Evolutionary conservation across 1,139 yeast genomes (phyloP).

Genomic region (Yamadazyma epiphylla): DNA sequence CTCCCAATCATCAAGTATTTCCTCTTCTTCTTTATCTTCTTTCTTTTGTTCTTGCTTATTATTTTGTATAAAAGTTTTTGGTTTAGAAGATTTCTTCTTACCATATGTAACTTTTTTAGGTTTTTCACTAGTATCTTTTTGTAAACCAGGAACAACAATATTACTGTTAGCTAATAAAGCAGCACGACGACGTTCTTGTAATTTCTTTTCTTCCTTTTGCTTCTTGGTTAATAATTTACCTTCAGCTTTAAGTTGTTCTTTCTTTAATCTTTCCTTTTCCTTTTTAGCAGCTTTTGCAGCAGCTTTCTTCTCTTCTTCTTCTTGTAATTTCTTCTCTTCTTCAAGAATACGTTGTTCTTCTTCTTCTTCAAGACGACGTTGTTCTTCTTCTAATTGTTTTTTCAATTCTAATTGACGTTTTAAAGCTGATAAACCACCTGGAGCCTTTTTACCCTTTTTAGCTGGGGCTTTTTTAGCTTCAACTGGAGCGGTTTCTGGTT

Average conservation of each 20-base stretch:
- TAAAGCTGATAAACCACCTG: conserved; percentile 78
- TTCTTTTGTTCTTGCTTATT: conserved; percentile 15
- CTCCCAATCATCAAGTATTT: conserved; percentile 64
- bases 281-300: conserved; percentile 71
- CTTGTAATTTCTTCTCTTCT: conserved; percentile 56
- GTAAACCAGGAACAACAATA: conserved; percentile 72
- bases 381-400: conserved; percentile 78
- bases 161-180: conserved; percentile 75
- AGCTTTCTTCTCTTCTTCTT: conserved; percentile 65
- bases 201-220: conserved; percentile 88
- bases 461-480: conserved; percentile 32
- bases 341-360: conserved; percentile 63
- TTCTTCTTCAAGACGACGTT: conserved; percentile 59
- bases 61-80: conserved; percentile 30
- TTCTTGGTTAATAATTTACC: conserved; percentile 66
- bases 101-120: conserved; percentile 75
- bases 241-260: conserved; percentile 35
- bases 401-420: conserved; percentile 82
- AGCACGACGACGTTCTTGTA: conserved; percentile 85
- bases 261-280: conserved; percentile 79
- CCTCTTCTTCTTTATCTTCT: conserved; percentile 46
- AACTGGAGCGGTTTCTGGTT: conserved; percentile 29
- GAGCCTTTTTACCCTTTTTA: conserved; percentile 62
- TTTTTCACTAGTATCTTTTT: conserved; percentile 36
- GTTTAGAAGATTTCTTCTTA: conserved; percentile 59